A percentile compares a stretch with the other conserved stretches of the same genome.
Evolutionary conservation across 2,329 filamentous ascomycete genomes (phyloP).

Genomic region (Pyrenophora graminea): DNA sequence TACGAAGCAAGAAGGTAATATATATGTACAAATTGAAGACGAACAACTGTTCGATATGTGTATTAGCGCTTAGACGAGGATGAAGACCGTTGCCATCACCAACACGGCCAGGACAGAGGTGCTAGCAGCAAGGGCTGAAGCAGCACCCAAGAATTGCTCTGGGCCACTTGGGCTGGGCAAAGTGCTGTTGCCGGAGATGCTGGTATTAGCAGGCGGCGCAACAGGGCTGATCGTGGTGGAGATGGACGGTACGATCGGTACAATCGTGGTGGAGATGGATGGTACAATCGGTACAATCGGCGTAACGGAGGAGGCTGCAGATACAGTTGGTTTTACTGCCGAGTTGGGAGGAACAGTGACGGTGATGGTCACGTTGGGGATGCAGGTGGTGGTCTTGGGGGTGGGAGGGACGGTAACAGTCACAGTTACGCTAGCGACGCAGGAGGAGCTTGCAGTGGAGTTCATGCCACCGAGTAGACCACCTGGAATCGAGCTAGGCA

Average conservation of each 20-base stretch:
- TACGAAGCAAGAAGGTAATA: conserved; percentile 4
- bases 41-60: conserved; percentile 13
- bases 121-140: conserved; percentile 15
- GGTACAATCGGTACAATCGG: conserved; percentile 6
- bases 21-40: conserved; percentile 6
- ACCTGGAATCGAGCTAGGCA: conserved; percentile 11
- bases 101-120: conserved; percentile 28
- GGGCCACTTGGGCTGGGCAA: conserved; percentile 19
- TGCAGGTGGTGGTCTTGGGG: conserved; percentile 12
- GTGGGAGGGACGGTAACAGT: conserved; percentile 5
- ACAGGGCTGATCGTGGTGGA: conserved; percentile 18
- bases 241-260: conserved; percentile 10
- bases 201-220: conserved; percentile 33
- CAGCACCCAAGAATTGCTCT: conserved; percentile 29
- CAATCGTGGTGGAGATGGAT: conserved; percentile 17
- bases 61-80: conserved; percentile 24
- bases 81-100: conserved; percentile 23
- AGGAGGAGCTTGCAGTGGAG: conserved; percentile 13
- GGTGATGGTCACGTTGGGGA: conserved; percentile 31
- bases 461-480: conserved; percentile 13
- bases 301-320: conserved; percentile 1
- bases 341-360: conserved; percentile 25
- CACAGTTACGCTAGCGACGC: conserved; percentile 5
- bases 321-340: conserved; percentile 12
- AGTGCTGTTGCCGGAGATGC: conserved; percentile 19